These are phyloP conservation scores for Davidsoniella eucalypti DNA, from an alignment of 2,329 filamentous ascomycete species.

Conservation along the genomic window DNA sequence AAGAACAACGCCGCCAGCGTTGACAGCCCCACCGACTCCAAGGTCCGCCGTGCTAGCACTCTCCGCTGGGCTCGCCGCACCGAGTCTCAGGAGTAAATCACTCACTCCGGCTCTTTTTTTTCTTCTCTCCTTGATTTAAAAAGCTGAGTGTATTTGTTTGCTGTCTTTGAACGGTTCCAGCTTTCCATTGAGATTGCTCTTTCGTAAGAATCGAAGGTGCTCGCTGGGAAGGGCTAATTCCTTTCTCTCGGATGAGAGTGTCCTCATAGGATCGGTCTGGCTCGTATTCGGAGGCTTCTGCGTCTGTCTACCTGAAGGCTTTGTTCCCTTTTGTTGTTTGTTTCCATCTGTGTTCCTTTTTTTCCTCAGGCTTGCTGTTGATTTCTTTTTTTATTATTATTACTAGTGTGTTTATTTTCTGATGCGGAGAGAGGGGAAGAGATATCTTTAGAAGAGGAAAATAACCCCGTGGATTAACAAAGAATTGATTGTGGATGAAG, in stretches of 20 bases:
- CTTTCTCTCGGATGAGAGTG: too few species aligned
- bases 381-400: too few species aligned
- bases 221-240: too few species aligned
- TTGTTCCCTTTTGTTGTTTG: too few species aligned
- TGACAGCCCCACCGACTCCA: neutral
- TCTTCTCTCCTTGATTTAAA: neutral
- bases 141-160: neutral
- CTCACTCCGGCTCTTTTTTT: neutral
- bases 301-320: too few species aligned
- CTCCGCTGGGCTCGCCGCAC: conserved; percentile 11
- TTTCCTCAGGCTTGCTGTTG: too few species aligned
- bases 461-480: neutral
- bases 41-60: conserved; percentile 5
- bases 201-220: neutral
- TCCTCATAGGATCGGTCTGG: too few species aligned
- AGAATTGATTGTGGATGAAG: neutral
- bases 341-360: too few species aligned
- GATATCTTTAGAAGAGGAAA: neutral
- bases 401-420: too few species aligned
- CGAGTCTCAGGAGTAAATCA: conserved; percentile 6
- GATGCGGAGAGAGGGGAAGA: neutral
- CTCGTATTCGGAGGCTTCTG: too few species aligned
- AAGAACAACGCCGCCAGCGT: neutral
- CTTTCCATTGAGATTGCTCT: neutral
- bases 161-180: too few species aligned